Base-by-base conservation (phyloP, 2,329 filamentous ascomycete species). In the Aspergillus thermomutatus region DNA sequence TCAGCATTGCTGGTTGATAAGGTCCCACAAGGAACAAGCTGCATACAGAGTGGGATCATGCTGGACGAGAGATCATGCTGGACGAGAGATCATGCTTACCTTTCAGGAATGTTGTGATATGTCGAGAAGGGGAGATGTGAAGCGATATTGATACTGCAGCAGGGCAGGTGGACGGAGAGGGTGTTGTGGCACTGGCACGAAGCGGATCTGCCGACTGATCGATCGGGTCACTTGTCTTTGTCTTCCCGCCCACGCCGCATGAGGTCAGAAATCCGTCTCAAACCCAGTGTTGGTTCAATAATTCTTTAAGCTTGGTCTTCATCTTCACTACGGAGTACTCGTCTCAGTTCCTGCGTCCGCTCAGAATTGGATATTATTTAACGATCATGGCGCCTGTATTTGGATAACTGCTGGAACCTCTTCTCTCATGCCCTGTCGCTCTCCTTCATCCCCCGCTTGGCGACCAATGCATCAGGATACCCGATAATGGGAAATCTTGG, bases 401-500 rank as follows among this genome's bases (percentile, higher is more conserved):
- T 27, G 62, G 63, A 31, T 69, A 65, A 61, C 58, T 17, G 23
- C 43, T 46, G 5, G 23, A 26, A 23, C 31, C 8, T 40, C 41
- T 45, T 56, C 28, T 34, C 52, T 54, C 45, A 47, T 55, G 53
- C 53, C 25, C 45, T 52, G 49, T 55, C 52, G 41, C 54, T 56
- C 77, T 82, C 83, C 79, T 79, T 53, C 75, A 72, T 69, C 71
- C 69, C 69, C 66, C 69, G 21, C 43, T 46, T 23, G 43, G 60
- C 61, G 59, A 58, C 66, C 68, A 66, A 74, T 75, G 72, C 72
- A 69, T 66, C 56, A 65, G 58, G 65, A 69, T 63, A 71, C 64
- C 62, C 56, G 63, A 72, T 67, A 57, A 91, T 91, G 88, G 86
- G 86, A 75, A 82, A 85, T 71, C 81, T 90, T 72, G 86, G 87